Evolutionary conservation across 257 asterid species (phyloP).

Genomic region (Solanum bukasovii): DNA sequence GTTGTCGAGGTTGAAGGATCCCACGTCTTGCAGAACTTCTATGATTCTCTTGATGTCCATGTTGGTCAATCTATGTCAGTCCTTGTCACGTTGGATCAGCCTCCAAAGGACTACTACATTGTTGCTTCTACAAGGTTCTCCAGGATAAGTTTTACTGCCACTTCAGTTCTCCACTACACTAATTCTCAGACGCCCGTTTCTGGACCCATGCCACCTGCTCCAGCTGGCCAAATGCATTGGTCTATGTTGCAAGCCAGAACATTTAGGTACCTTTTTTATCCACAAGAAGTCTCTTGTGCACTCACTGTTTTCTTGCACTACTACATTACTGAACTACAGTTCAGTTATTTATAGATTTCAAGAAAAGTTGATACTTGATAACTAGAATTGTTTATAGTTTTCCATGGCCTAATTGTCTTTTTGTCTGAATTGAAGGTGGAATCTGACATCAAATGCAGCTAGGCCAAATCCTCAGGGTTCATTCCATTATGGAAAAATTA

Average conservation of each 20-base stretch:
- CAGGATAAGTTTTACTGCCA: slow-evolving; percentile 24
- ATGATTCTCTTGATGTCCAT: slow-evolving; percentile 71
- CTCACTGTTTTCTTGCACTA: neutral
- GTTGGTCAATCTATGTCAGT: slow-evolving; percentile 74
- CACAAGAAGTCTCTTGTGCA: neutral
- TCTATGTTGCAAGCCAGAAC: slow-evolving; percentile 87
- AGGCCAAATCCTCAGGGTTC: slow-evolving; percentile 99
- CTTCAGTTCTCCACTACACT: slow-evolving; percentile 58
- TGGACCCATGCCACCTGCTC: slow-evolving; percentile 66
- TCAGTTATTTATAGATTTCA: neutral
- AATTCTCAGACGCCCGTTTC: slow-evolving; percentile 52
- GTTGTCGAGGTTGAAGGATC: slow-evolving; percentile 95
- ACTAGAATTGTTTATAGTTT: neutral
- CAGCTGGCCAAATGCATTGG: slow-evolving; percentile 39
- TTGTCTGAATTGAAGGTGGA: slow-evolving; percentile 56
- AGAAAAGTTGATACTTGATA: neutral
- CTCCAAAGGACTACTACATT: slow-evolving; percentile 66
- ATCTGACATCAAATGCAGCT: slow-evolving; percentile 90
- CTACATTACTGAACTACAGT: neutral
- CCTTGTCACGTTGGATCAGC: slow-evolving; percentile 70
- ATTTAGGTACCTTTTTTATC: slow-evolving; percentile 35
- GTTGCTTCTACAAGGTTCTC: slow-evolving; percentile 85
- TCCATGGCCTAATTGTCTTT: neutral
- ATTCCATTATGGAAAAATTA: slow-evolving; percentile 72
- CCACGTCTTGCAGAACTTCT: slow-evolving; percentile 64